These are phyloP conservation scores for Phoenix roebelenii DNA, from an alignment of 176 grass and related monocot species.

Conservation along the genomic window DNA sequence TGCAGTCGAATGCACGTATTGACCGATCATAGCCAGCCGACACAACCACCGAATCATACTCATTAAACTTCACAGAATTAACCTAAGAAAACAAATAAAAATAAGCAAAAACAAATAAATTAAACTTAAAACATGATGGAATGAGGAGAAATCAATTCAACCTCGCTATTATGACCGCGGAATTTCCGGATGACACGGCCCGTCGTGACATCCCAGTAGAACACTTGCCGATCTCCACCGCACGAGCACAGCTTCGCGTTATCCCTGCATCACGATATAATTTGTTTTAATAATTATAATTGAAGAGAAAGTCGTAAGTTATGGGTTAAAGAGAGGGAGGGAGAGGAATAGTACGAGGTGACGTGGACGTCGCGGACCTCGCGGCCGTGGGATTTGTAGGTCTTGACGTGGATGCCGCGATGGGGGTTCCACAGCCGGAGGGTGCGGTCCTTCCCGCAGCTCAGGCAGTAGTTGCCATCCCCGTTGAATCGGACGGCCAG, in stretches of 20 bases:
- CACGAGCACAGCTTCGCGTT: slow-evolving; percentile 85
- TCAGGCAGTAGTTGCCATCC: slow-evolving; percentile 93
- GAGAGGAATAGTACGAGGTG: slow-evolving; percentile 38
- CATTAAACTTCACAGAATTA: slow-evolving; percentile 96
- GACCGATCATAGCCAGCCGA: slow-evolving; percentile 89
- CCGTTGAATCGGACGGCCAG: slow-evolving; percentile 85
- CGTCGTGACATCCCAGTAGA: slow-evolving; percentile 88
- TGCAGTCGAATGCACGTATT: slow-evolving; percentile 77
- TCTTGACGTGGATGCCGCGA: slow-evolving; percentile 77
- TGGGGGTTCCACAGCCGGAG: slow-evolving; percentile 94
- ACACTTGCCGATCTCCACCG: slow-evolving; percentile 76
- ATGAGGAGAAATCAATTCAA: slow-evolving; percentile 5
- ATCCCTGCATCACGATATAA: slow-evolving; percentile 32
- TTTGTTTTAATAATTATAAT: too few species aligned
- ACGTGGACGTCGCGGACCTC: slow-evolving; percentile 90
- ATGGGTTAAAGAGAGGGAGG: background rate
- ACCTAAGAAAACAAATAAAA: slow-evolving; percentile 30
- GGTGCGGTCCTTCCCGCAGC: slow-evolving; percentile 91
- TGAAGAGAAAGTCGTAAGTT: too few species aligned
- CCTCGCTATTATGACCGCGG: slow-evolving; percentile 92
- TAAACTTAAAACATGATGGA: background rate
- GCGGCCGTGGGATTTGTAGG: slow-evolving; percentile 83
- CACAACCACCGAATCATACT: slow-evolving; percentile 60
- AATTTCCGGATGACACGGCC: slow-evolving; percentile 86
- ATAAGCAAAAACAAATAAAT: background rate